phyloP scores from a whole-genome alignment of 148 eudicot genomes.

The Nyssa sinensis region DNA sequence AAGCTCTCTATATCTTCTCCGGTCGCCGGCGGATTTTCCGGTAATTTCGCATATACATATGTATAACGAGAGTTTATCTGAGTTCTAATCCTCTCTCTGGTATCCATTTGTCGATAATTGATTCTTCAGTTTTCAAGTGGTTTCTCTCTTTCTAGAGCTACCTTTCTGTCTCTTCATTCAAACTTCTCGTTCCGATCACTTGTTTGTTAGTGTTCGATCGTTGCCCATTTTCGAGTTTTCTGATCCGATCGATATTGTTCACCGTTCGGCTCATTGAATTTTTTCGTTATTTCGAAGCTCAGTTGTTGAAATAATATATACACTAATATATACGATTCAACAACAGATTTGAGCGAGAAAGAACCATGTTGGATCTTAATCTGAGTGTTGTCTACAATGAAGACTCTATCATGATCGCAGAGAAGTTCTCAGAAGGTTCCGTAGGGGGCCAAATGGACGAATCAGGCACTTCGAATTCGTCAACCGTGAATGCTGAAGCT shows the following conservation, averaged over 20 bases:
- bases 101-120: background rate
- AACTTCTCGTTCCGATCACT: background rate
- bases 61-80: background rate
- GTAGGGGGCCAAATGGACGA: slow-evolving; percentile 24
- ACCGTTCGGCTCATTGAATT: slow-evolving; percentile 1
- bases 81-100: background rate
- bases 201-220: background rate
- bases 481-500: slow-evolving; percentile 37
- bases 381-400: slow-evolving; percentile 9
- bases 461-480: slow-evolving; percentile 41
- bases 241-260: background rate
- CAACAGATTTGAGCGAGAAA: background rate
- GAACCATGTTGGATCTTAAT: slow-evolving; percentile 22
- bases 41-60: background rate
- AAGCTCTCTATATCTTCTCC: background rate
- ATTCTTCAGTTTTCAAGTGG: background rate
- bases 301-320: background rate
- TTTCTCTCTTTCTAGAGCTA: no score
- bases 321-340: background rate
- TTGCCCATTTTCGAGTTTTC: background rate
- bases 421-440: background rate
- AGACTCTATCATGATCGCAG: background rate
- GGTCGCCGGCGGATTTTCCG: slow-evolving; percentile 5
- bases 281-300: background rate
- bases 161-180: background rate